phyloP scores from a whole-genome alignment of 257 asterid genomes.

The Oldenlandia corymbosa region DNA sequence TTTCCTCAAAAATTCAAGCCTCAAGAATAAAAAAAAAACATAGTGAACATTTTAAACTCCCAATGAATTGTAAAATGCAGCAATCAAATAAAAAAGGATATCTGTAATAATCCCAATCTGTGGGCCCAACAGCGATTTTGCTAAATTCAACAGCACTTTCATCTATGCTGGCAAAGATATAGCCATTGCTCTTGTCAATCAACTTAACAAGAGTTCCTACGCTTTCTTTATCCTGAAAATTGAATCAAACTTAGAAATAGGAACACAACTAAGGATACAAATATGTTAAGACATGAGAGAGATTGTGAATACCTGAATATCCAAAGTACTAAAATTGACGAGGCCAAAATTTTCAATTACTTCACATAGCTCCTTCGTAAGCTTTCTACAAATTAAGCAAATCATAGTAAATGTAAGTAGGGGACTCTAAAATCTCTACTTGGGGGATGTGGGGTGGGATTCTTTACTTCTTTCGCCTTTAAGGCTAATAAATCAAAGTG shows the following conservation, averaged over 20 bases:
- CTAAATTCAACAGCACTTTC: conserved; percentile 88
- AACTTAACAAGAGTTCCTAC: conserved; percentile 85
- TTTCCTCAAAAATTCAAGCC: not conserved
- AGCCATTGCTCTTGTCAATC: conserved; percentile 93
- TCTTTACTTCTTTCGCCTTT: not conserved
- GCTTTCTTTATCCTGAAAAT: conserved; percentile 83
- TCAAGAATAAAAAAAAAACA: not conserved
- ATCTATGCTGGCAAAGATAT: conserved; percentile 80
- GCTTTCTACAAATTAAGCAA: conserved; percentile 54
- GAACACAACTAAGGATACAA: conserved; percentile 17
- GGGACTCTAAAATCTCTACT: not conserved
- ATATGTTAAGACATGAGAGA: conserved; percentile 6
- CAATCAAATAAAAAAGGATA: conserved; percentile 56
- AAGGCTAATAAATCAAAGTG: not conserved
- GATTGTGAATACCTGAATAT: conserved; percentile 72
- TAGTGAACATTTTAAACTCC: not conserved
- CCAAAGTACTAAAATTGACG: conserved; percentile 79
- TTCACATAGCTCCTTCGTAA: conserved; percentile 91
- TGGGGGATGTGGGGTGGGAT: too few relatives aligned
- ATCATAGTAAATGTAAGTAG: too few relatives aligned
- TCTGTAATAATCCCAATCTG: conserved; percentile 92
- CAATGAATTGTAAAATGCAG: not conserved
- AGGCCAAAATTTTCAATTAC: conserved; percentile 76
- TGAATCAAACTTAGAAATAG: conserved; percentile 9
- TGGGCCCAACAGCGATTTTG: conserved; percentile 81